phyloP scores from a whole-genome alignment of 1,284 basidiomycete species.

The Xanthoconium separans region DNA sequence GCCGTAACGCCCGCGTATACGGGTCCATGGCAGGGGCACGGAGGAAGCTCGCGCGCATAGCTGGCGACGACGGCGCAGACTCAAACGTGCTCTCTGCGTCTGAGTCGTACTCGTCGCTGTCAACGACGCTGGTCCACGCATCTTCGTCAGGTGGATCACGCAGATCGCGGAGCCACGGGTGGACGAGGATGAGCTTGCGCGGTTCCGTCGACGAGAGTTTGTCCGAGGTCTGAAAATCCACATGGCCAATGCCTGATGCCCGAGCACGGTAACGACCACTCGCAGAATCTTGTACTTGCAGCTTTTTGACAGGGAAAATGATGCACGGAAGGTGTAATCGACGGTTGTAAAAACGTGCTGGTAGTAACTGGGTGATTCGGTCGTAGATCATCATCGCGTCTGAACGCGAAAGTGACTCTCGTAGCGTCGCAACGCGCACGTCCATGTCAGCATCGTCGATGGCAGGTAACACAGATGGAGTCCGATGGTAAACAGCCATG shows the following conservation, averaged over 20 bases:
- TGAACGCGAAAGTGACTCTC: neutral
- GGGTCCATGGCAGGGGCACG: neutral
- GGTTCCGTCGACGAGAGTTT: neutral
- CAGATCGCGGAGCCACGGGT: neutral
- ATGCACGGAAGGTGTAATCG: neutral
- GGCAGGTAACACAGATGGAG: neutral
- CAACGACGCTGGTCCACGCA: neutral
- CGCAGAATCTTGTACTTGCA: neutral
- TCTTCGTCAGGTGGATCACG: neutral
- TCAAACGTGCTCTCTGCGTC: neutral
- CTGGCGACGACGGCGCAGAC: neutral
- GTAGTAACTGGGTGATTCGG: neutral
- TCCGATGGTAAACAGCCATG: slow-evolving; percentile 9
- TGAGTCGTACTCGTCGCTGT: neutral
- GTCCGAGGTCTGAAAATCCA: neutral
- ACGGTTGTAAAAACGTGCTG: neutral
- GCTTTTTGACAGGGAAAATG: neutral
- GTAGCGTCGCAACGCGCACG: neutral
- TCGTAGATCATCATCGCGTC: neutral
- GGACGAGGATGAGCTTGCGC: neutral
- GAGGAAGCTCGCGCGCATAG: too few relatives aligned
- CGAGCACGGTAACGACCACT: neutral
- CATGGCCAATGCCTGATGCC: neutral
- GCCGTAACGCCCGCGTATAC: neutral
- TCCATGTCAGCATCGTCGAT: neutral